phyloP scores from a whole-genome alignment of 1,284 basidiomycete genomes.

The Leccinum pachyderme region DNA sequence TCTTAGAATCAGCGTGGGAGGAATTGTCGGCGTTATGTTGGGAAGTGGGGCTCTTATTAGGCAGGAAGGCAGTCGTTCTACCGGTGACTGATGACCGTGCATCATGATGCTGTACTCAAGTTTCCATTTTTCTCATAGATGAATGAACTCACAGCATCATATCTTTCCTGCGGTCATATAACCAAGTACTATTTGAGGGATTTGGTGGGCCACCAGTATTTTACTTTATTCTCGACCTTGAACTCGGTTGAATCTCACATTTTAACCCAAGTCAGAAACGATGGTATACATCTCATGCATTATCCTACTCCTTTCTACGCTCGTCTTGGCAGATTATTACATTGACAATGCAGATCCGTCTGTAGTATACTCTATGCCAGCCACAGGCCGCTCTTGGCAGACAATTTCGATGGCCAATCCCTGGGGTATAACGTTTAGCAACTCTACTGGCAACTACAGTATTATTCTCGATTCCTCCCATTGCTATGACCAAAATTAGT shows the following conservation, averaged over 20 bases:
- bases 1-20: slow-evolving; percentile 15
- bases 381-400: slow-evolving; percentile 12
- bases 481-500: slow-evolving; percentile 28
- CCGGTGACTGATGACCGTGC: neutral
- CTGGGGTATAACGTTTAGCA: slow-evolving; percentile 12
- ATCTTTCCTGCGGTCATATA: neutral
- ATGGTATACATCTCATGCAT: slow-evolving; percentile 10
- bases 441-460: slow-evolving; percentile 24
- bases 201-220: neutral
- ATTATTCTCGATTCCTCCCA: slow-evolving; percentile 19
- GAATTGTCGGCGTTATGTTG: slow-evolving; percentile 16
- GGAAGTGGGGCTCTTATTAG: slow-evolving; percentile 8
- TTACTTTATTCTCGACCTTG: neutral
- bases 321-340: neutral
- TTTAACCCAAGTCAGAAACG: neutral
- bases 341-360: neutral
- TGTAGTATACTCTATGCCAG: neutral
- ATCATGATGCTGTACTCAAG: neutral
- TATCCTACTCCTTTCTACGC: slow-evolving; percentile 13
- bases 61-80: too few species aligned
- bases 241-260: neutral
- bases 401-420: slow-evolving; percentile 6
- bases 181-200: neutral
- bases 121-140: neutral
- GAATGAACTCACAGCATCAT: neutral